Base-by-base conservation (phyloP, 2,329 filamentous ascomycete genomes). In the Nothopassalora personata region DNA sequence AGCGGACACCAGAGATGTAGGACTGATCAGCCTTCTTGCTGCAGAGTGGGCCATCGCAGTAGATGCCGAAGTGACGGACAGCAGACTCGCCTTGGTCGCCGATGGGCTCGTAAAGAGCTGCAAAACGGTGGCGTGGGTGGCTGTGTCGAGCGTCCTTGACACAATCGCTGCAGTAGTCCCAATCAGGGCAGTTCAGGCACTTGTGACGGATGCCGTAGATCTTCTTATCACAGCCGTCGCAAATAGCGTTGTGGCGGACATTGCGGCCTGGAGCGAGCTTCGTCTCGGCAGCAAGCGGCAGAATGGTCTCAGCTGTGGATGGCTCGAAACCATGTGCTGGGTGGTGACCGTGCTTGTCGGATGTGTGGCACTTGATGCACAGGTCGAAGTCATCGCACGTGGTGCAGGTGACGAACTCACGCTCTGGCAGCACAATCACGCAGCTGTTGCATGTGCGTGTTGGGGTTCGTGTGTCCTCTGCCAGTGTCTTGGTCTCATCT, bases 161-260 rank as follows among this genome's bases (percentile, higher is more conserved):
- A 75, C 95, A 99, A 8, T 84, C 79, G 27, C 83, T 81, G 80
- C 94, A 99, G 77, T 90, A 97, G 71, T 99, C 94, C 89, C 91
- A 99, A 75, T 99, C 94, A 47, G 95, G 94, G 79, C 94, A 99
- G 73, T 91, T 87, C 64, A 97, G 81, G 74, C 94, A 99, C 82
- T 99, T 99, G 83, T 97, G 88, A 67, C 94, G 93, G 58, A 96
- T 82, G 67, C 94, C 95, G 67, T 83, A 81, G 69, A 99, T 94
- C 73, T 85, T 86, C 81, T 85, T 88, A 68, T 97, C 90, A 74
- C 95, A 99, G 45, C 90, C 90, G 78, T 99, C 94, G 72, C 94
- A 99, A 64, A 97, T 86, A 61, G 95, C 94, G 60, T 89, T 86
- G 77, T 99, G 94, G 61, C 83, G 80, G 68, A 86, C 82, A 73